Conservation (phyloP, 441 rosid species). For the Eruca vesicaria region DNA sequence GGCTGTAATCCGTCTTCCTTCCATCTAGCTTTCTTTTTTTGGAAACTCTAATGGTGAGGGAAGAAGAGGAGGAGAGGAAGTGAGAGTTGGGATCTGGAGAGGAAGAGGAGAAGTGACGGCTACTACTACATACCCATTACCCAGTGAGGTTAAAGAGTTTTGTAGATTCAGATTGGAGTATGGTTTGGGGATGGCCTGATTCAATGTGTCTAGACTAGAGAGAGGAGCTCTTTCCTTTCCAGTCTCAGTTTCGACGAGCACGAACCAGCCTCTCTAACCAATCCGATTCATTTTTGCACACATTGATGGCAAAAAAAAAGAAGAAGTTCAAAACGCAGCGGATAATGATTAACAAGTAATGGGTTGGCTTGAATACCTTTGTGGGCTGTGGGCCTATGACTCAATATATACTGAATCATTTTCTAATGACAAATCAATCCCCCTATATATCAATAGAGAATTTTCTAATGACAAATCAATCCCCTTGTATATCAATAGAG, state of each 20-base stretch:
- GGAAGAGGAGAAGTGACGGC: slow-evolving; percentile 27
- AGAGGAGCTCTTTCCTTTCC: not conserved
- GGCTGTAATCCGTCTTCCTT: slow-evolving; percentile 52
- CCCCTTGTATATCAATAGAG: too few species aligned
- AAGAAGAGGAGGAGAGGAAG: not conserved
- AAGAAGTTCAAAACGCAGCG: too few species aligned
- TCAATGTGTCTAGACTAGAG: not conserved
- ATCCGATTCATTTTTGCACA: not conserved
- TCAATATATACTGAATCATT: too few species aligned
- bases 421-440: too few species aligned
- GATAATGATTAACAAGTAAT: too few species aligned
- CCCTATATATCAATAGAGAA: too few species aligned
- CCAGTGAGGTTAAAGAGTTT: slow-evolving; percentile 16
- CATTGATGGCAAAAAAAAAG: not conserved
- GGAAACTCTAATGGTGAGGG: too few species aligned
- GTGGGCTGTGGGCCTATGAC: too few species aligned
- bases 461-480: too few species aligned
- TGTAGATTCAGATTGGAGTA: slow-evolving; percentile 20
- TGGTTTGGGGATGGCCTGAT: not conserved
- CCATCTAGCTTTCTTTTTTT: slow-evolving; percentile 7
- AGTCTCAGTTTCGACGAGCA: slow-evolving; percentile 6
- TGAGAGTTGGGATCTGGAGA: not conserved
- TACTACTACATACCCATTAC: slow-evolving; percentile 13
- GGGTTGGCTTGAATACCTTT: too few species aligned
- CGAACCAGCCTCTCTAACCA: slow-evolving; percentile 15